These are phyloP conservation scores for Termitomyces sp. DNA, from an alignment of 768 basidiomycete species.

Conservation along the genomic window DNA sequence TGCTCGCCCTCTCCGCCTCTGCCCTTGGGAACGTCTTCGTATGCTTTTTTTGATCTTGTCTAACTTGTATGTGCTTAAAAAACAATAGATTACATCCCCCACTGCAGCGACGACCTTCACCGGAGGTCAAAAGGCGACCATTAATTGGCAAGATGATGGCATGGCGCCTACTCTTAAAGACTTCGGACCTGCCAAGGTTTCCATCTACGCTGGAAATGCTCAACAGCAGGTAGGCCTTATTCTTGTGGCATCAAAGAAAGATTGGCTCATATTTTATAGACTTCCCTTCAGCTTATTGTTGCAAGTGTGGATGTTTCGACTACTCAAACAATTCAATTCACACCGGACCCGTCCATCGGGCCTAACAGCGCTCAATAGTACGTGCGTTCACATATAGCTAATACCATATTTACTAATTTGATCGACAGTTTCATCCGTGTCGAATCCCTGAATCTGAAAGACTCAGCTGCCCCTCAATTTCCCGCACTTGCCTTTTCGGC, in stretches of 20 bases:
- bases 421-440: conserved; percentile 68
- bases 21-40: conserved; percentile 56
- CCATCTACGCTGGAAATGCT: conserved; percentile 60
- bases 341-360: conserved; percentile 45
- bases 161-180: conserved; percentile 37
- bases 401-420: neutral
- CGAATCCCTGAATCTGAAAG: conserved; percentile 51
- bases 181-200: conserved; percentile 48
- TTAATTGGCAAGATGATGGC: conserved; percentile 59
- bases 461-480: conserved; percentile 45
- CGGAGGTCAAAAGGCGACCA: conserved; percentile 41
- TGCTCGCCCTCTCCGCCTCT: conserved; percentile 47
- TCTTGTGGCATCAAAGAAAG: too few species aligned
- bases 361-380: conserved; percentile 54
- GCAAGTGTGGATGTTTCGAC: conserved; percentile 46
- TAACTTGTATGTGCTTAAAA: too few species aligned
- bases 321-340: conserved; percentile 41
- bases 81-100: conserved; percentile 54
- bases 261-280: conserved; percentile 25
- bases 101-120: conserved; percentile 36
- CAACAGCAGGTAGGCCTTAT: conserved; percentile 46
- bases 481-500: conserved; percentile 72
- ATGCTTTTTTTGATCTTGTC: conserved; percentile 21
- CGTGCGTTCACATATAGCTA: conserved; percentile 11
- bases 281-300: conserved; percentile 47